These are phyloP conservation scores for Candida adriatica DNA, from an alignment of 805 yeast genomes.

Conservation along the genomic window DNA sequence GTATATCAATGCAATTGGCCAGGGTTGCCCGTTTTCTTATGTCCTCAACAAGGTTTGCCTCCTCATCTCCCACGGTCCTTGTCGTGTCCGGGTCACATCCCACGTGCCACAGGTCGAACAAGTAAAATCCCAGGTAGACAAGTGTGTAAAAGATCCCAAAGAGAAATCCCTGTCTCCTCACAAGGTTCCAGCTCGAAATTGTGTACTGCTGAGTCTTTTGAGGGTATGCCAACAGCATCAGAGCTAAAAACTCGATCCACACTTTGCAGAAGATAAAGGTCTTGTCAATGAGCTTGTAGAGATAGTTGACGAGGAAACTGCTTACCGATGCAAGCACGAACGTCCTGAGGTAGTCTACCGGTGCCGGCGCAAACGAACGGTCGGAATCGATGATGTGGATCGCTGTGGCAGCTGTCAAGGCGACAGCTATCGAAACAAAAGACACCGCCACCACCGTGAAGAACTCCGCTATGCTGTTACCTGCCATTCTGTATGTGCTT, in stretches of 20 bases:
- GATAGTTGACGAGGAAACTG: conserved; percentile 25
- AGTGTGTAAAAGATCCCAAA: conserved; percentile 25
- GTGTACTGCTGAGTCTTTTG: conserved; percentile 25
- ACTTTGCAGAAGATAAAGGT: conserved; percentile 28
- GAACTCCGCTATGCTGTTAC: not conserved
- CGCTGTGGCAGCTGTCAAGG: not conserved
- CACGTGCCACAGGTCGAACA: conserved; percentile 27
- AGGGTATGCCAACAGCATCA: conserved; percentile 33
- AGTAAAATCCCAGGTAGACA: conserved; percentile 25
- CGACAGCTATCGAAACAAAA: not conserved
- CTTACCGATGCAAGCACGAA: conserved; percentile 29
- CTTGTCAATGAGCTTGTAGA: conserved; percentile 23
- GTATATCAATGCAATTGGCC: conserved; percentile 30
- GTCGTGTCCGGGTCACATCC: conserved; percentile 8
- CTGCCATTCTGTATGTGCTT: no score
- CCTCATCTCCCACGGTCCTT: conserved; percentile 8
- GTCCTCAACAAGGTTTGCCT: conserved; percentile 11
- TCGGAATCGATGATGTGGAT: conserved; percentile 11
- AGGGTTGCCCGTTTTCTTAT: conserved; percentile 28
- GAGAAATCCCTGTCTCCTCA: conserved; percentile 32
- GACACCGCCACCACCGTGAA: not conserved
- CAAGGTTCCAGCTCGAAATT: conserved; percentile 30
- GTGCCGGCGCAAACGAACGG: conserved; percentile 27
- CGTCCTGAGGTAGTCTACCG: conserved; percentile 34
- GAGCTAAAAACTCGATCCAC: conserved; percentile 29